Evolutionary conservation across 1,284 basidiomycete genomes (phyloP), one percentile per base, ranked within the genome.

Genomic region (Sphagnurus paluster): DNA sequence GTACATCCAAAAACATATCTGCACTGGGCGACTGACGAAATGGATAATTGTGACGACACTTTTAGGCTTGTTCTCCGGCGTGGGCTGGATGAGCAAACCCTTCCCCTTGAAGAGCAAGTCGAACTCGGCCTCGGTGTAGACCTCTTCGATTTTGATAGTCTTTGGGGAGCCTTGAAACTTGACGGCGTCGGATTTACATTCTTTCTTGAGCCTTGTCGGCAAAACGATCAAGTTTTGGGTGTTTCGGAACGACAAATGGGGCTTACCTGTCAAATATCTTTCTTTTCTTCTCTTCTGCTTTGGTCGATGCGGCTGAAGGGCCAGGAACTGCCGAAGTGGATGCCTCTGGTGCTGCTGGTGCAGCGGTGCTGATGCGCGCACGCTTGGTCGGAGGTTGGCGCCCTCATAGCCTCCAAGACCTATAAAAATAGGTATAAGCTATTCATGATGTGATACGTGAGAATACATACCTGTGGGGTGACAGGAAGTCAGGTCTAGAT

Each of bases 111-210:
- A 74, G 13, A 74, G 55, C 23, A 56, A 44, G 20, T 68, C 55
- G 46, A 72, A 71, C 45, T 71, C 71, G 29, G 53, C 53, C 28
- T 55, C 51, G 44, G 67, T 63, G 37, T 64, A 58, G 25, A 74
- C 58, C 46, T 70, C 66, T 46, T 71, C 66, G 41, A 70, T 56
- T 42, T 69, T 70, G 54, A 70, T 63, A 2, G 56, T 62, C 56
- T 70, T 69, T 9, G 55, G 11, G 0, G 58, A 48, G 30, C 70
- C 68, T 54, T 72, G 68, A 59, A 72, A 73, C 48, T 74, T 74
- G 55, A 63, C 57, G 6, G 46, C 52, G 44, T 69, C 69, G 4
- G 60, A 59, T 56, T 72, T 73, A 52, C 69, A 69, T 49, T 71
- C 70, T 46, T 71, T 73, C 56, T 73, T 71, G 25, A 72, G 45